Evolutionary conservation across 2,329 filamentous ascomycete genomes (phyloP).

Genomic region (Nigrospora sphaerica): DNA sequence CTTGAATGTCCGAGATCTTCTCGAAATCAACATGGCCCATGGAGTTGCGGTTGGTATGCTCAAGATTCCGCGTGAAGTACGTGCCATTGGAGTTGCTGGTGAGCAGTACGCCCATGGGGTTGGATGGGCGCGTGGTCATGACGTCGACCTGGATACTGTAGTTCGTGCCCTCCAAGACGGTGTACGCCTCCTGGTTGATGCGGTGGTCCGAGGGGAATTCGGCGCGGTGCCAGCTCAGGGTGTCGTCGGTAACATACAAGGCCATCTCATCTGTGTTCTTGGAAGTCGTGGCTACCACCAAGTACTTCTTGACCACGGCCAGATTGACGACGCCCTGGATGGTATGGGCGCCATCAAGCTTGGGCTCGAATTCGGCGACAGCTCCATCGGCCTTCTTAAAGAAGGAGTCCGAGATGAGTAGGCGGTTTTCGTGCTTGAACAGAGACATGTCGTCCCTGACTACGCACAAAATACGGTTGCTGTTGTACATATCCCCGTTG

Average conservation of each 20-base stretch:
- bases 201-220: conserved; percentile 79
- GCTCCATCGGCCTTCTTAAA: conserved; percentile 51
- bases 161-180: conserved; percentile 89
- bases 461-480: conserved; percentile 73
- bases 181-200: conserved; percentile 80
- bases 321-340: conserved; percentile 76
- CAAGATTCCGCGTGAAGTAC: conserved; percentile 86
- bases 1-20: conserved; percentile 85
- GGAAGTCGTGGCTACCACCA: conserved; percentile 77
- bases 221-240: conserved; percentile 81
- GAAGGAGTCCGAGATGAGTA: conserved; percentile 77
- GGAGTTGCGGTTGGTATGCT: conserved; percentile 81
- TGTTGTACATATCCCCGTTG: conserved; percentile 57
- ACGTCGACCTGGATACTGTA: conserved; percentile 98
- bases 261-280: conserved; percentile 82
- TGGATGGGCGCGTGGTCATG: conserved; percentile 58
- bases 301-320: conserved; percentile 76
- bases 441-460: conserved; percentile 65
- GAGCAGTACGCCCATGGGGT: conserved; percentile 79
- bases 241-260: conserved; percentile 81
- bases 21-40: conserved; percentile 86
- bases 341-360: conserved; percentile 65
- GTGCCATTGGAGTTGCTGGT: conserved; percentile 97
- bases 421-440: conserved; percentile 65
- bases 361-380: conserved; percentile 64